phyloP scores from a whole-genome alignment of 140 eudicot genomes.

The Senecio squalidus region DNA sequence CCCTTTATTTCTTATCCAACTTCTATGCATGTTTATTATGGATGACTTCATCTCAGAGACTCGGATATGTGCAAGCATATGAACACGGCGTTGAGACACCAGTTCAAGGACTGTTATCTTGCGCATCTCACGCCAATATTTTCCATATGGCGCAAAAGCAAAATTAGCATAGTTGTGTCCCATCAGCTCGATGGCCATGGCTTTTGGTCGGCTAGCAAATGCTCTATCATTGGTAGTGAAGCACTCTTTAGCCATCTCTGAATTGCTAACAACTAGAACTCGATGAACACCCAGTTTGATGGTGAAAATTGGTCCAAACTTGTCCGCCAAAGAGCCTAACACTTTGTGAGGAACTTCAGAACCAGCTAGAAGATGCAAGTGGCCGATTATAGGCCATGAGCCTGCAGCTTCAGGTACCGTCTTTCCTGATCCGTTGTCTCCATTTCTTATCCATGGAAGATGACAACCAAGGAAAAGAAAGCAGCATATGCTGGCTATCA shows the following conservation, averaged over 20 bases:
- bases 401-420: slow-evolving; percentile 32
- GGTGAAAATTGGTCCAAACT: slow-evolving; percentile 28
- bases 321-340: slow-evolving; percentile 27
- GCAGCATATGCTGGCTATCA: neutral
- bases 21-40: neutral
- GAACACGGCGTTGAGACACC: slow-evolving; percentile 2
- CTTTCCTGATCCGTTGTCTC: neutral
- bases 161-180: slow-evolving; percentile 25
- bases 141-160: slow-evolving; percentile 21
- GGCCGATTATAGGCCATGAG: slow-evolving; percentile 42
- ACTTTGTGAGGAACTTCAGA: slow-evolving; percentile 19
- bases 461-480: neutral
- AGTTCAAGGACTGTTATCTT: slow-evolving; percentile 19
- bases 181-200: slow-evolving; percentile 15
- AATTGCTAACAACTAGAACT: slow-evolving; percentile 24
- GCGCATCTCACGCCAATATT: slow-evolving; percentile 26
- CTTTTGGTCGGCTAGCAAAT: slow-evolving; percentile 21
- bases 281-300: slow-evolving; percentile 23
- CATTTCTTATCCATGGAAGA: neutral
- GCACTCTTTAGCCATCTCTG: slow-evolving; percentile 26
- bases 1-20: slow-evolving; percentile 10
- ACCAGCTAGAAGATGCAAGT: slow-evolving; percentile 27
- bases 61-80: slow-evolving; percentile 9
- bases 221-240: slow-evolving; percentile 22
- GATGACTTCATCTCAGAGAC: slow-evolving; percentile 16